Evolutionary conservation across 2,329 filamentous ascomycete genomes (phyloP), one percentile per base, ranked within the genome.

Genomic region (Cryphonectria radicalis): DNA sequence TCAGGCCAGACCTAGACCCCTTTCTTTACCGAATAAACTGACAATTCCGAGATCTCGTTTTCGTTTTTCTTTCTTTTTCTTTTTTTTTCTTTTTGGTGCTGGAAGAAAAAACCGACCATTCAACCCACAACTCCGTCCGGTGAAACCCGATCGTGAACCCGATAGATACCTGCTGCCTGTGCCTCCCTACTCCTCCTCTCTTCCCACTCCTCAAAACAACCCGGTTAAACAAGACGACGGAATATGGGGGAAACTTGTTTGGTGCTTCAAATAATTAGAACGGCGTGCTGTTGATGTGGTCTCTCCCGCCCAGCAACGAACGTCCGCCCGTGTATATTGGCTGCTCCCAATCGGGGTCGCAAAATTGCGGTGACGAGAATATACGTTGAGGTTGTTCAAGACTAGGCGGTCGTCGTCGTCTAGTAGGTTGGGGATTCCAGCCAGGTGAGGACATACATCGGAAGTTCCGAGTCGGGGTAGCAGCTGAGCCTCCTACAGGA

Each of bases 121-220:
- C 50, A 62, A 22, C 66, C 59, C 62, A n/a, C 46, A 43, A 70
- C 73, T 72, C 71, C 68, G 70, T 74, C 69, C 68, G 73, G 70
- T 70, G 60, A 40, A 3, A 10, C 37, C 37, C 37, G 8, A 13
- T 11, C 37, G 37, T 40, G 37, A 68, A 66, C 50, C 62, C 76
- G 76, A 32, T n/a, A 46, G 32, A 35, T 22, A 35, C 40, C 40
- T 42, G 17, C 25, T 37, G 19, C 28, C n/a, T 50, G 22, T 22
- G 13, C n/a, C 10, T 28, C 25, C 10, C 42, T 50, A n/a, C 22
- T n/a, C 46, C 46, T 22, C 46, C 32, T 11, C 32, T n/a, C 17
- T 50, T 19, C 46, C 46, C 7, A 6, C 8, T 22, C 46, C 19
- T 50, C 37, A 13, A 46, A 22, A 37, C 66, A 28, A 22, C 46